Base-by-base conservation (phyloP, 106 monocot genomes). In the Narthecium ossifragum region DNA sequence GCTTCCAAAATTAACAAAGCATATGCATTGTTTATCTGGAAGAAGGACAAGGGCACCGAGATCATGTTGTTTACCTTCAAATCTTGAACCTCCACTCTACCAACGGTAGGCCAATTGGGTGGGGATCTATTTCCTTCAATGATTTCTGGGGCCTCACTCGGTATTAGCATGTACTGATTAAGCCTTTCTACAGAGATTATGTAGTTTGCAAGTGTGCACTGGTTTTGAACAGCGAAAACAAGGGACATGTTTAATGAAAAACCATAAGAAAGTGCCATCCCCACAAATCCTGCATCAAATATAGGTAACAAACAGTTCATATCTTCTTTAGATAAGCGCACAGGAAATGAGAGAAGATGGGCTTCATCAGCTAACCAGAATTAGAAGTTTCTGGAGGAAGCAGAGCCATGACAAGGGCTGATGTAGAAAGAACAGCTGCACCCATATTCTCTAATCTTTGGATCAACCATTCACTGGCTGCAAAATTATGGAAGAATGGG, bases 171-270 rank as follows among this genome's bases (percentile, higher is more conserved):
- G 62, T 91, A 91, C 51, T 98, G 96, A 31, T 91, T 84, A 48
- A 98, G 43, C 61, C 96, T 84, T 63, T 98, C 96, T 3, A 98
- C 90, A 34, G 96, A 98, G 30, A 98, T 84, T 30, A 98, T 98
- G 57, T 76, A 57, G 57, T 91, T 98, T 34, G 90, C 78, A 53
- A 87, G 62, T 9, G 63, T 81, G 61, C 96, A 98, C 67, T 91
- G 90, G 48, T 98, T 90, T 75, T 85, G 86, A 37, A 87, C 88
- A 18, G 84, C 84, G 57, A 72, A 73, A 26, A 87, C 87, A 32
- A 91, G 73, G 2, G 90, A 87, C 70, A 71, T 79, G 49, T 98
- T 98, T 27, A 98, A 57, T 25, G 90, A 91, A 37, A 98, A 80
- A 30, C 96, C 96, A 77, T 98, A 98, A 27, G 96, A 91, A 34